Base-by-base conservation (phyloP, 306 rosid genomes). In the Sesbania bispinosa region DNA sequence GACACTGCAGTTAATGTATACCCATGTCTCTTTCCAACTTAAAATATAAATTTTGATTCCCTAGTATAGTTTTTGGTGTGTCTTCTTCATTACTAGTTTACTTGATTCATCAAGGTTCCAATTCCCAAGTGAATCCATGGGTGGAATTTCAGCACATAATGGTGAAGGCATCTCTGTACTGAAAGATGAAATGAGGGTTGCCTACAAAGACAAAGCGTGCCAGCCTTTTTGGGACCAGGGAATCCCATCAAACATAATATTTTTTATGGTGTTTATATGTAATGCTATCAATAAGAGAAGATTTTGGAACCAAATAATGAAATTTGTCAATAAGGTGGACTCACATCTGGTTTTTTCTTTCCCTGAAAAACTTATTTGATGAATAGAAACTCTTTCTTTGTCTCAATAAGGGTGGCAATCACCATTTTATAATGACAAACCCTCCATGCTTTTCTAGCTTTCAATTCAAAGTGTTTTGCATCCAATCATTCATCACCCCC, bases 401-500 rank as follows among this genome's bases (percentile, higher is more conserved):
- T 72, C 81, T 80, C 64, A 51, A 76, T 29, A 58, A 74, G 62
- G 46, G 74, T 63, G 79, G 72, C 82, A 75, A 36, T 21, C 62
- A 46, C 70, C 75, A 82, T 35, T 35, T 75, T 76, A 85, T 87
- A 82, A 84, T 81, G 74, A 72, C 83, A 76, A 69, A 36, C 73
- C 64, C 50, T 67, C 80, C 82, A 62, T 76, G 80, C 76, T 70
- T 77, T 63, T 65, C 29, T 33, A 67, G 65, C 51, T 55, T 77
- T 78, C 30, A 77, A 83, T 77, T 64, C 79, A 75, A 66, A 77
- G 64, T 79, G 76, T 66, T 82, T 79, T 52, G 79, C 76, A 67
- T 57, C 70, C 91, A 87, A 92, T 89, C 87, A 89, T 87, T 87
- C 19, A 65, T 89, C 89, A 77, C 88, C 93, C 77, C 63, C 79